These are phyloP conservation scores for Metarhizium album DNA, from an alignment of 2,329 filamentous ascomycete species.

Conservation along the genomic window DNA sequence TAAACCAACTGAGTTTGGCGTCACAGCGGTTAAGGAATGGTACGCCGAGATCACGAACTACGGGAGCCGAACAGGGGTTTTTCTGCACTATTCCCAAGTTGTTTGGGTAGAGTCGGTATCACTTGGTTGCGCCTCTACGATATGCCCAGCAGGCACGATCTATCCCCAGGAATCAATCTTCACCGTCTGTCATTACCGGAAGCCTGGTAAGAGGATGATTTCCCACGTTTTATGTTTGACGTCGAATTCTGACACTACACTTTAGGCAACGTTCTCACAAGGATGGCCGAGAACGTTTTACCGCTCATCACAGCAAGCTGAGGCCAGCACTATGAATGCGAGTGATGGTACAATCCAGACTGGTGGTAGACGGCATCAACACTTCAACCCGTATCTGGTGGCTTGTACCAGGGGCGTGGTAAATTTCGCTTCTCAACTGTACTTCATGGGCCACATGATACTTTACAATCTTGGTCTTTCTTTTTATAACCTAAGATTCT, in stretches of 20 bases:
- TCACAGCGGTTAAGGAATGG: slow-evolving; percentile 70
- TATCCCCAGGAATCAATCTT: slow-evolving; percentile 35
- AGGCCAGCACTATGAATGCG: background rate
- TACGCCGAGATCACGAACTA: slow-evolving; percentile 59
- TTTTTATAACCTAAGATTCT: slow-evolving; percentile 7
- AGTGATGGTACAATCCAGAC: too few species aligned
- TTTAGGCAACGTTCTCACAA: slow-evolving; percentile 43
- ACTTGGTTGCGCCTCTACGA: slow-evolving; percentile 54
- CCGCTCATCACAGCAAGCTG: slow-evolving; percentile 22
- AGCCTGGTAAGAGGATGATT: slow-evolving; percentile 46
- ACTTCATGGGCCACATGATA: slow-evolving; percentile 24
- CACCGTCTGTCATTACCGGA: slow-evolving; percentile 83
- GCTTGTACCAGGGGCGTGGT: background rate
- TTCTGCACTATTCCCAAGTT: slow-evolving; percentile 29
- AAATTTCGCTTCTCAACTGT: slow-evolving; percentile 24
- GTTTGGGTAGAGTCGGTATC: slow-evolving; percentile 29
- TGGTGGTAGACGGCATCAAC: too few species aligned
- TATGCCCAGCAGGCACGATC: slow-evolving; percentile 46
- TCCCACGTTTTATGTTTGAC: too few species aligned
- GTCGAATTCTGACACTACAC: background rate
- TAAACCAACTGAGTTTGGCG: slow-evolving; percentile 42
- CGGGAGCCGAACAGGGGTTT: slow-evolving; percentile 29
- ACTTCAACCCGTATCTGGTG: too few species aligned
- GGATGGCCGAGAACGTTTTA: slow-evolving; percentile 39
- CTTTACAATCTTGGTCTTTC: slow-evolving; percentile 21